phyloP scores from a whole-genome alignment of 164 flowering plant species.

The Dillenia turbinata region DNA sequence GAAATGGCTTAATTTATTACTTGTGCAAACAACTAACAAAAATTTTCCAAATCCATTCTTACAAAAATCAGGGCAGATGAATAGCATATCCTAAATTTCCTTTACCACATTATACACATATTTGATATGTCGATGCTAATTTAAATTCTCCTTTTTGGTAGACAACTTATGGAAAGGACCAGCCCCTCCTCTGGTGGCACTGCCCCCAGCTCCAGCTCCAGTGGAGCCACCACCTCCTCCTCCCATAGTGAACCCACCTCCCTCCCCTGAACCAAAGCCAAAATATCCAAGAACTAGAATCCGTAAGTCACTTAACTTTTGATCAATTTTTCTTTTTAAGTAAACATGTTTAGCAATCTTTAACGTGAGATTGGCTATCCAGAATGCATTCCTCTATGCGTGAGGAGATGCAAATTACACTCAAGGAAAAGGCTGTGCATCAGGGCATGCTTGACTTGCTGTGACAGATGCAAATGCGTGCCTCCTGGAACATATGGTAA shows the following conservation, averaged over 20 bases:
- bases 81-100: too few relatives aligned
- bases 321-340: constrained; percentile 2
- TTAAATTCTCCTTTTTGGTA: neutral
- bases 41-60: too few relatives aligned
- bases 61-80: too few relatives aligned
- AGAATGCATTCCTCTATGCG: constrained; percentile 46
- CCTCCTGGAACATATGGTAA: constrained; percentile 59
- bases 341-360: constrained; percentile 7
- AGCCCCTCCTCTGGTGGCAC: constrained; percentile 8
- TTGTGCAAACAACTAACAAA: too few relatives aligned
- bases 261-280: constrained; percentile 8
- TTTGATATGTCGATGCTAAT: too few relatives aligned
- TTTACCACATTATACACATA: too few relatives aligned
- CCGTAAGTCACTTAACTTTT: too few relatives aligned
- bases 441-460: constrained; percentile 54
- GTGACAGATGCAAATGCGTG: constrained; percentile 56
- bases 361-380: neutral
- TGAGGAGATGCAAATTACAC: constrained; percentile 31
- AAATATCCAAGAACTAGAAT: too few relatives aligned
- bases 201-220: constrained; percentile 9
- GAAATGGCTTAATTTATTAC: too few relatives aligned
- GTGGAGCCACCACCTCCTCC: constrained; percentile 6
- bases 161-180: neutral
- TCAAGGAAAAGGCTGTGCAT: constrained; percentile 36
- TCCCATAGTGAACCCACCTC: constrained; percentile 2